A percentile compares a stretch with the other conserved stretches of the same genome.
Evolutionary conservation across 2,329 filamentous ascomycete species (phyloP).

Genomic region (Epichloe glyceriae): DNA sequence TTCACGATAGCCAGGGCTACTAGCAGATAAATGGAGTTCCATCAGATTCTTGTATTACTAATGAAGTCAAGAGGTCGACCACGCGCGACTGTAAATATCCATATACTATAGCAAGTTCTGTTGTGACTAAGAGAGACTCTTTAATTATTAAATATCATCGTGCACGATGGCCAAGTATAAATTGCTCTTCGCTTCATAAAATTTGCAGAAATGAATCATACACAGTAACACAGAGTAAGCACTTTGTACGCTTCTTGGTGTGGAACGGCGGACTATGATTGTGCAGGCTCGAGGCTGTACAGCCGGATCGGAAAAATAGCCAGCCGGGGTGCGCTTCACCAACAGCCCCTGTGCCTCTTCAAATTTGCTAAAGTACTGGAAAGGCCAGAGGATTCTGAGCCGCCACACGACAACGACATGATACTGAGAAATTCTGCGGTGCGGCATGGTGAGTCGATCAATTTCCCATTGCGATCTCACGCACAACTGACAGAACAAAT

Average conservation of each 20-base stretch:
- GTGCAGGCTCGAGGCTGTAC: neutral
- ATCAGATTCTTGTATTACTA: slow-evolving; percentile 11
- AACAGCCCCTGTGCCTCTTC: neutral
- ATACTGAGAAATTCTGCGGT: slow-evolving; percentile 40
- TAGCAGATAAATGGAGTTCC: slow-evolving; percentile 30
- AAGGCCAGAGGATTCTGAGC: neutral
- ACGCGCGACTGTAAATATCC: slow-evolving; percentile 18
- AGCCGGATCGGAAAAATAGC: slow-evolving; percentile 10
- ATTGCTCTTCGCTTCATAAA: no score
- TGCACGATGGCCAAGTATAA: neutral
- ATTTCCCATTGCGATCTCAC: neutral
- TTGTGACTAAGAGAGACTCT: slow-evolving; percentile 6
- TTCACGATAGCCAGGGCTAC: slow-evolving; percentile 71
- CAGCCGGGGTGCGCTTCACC: neutral
- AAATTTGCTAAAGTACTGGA: slow-evolving; percentile 1
- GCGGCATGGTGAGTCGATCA: slow-evolving; percentile 37
- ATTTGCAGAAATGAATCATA: no score
- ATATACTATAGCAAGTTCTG: slow-evolving; percentile 11
- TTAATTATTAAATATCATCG: neutral
- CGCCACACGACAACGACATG: slow-evolving; percentile 27
- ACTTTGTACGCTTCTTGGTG: no score
- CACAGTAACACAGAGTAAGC: neutral
- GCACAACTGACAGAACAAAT: slow-evolving; percentile 4
- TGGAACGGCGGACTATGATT: neutral
- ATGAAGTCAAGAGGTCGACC: slow-evolving; percentile 24